A percentile compares a stretch with the other conserved stretches of the same genome.
phyloP scores from a whole-genome alignment of 2,329 filamentous ascomycete species.

The Diaporthe ampelina region DNA sequence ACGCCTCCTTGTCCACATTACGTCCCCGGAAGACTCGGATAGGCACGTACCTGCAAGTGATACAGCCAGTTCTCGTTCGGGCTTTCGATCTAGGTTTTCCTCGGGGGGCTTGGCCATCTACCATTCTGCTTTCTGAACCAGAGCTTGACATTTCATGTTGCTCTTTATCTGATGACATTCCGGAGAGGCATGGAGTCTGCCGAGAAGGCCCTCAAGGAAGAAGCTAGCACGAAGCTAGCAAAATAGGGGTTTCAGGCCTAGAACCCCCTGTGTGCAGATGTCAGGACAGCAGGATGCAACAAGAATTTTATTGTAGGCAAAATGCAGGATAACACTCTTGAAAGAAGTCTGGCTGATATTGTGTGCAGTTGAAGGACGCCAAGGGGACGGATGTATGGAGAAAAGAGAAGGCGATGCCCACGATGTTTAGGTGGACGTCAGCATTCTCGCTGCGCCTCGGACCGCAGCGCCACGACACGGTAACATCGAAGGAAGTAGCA shows the following conservation, averaged over 20 bases:
- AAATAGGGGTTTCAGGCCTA: neutral
- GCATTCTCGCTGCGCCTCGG: conserved; percentile 2
- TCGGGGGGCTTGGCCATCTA: neutral
- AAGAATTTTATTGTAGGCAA: neutral
- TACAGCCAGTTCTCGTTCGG: conserved; percentile 44
- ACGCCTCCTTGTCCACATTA: neutral
- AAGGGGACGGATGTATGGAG: neutral
- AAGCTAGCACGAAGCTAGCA: neutral
- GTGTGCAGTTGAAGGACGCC: neutral
- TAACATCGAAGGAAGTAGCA: neutral
- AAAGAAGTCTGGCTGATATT: too few species aligned
- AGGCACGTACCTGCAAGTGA: conserved; percentile 45
- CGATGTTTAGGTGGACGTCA: neutral
- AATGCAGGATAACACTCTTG: neutral
- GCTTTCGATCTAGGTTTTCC: neutral
- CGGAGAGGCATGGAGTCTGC: neutral
- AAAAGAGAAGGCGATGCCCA: neutral
- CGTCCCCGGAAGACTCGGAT: neutral
- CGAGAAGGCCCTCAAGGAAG: neutral
- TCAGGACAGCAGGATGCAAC: neutral
- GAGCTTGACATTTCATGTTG: neutral
- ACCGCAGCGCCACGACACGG: neutral
- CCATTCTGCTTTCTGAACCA: neutral
- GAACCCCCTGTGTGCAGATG: neutral
- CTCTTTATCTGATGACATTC: neutral